These are phyloP conservation scores for Hortiboletus rubellus DNA, from an alignment of 1,284 basidiomycete species.

Conservation along the genomic window DNA sequence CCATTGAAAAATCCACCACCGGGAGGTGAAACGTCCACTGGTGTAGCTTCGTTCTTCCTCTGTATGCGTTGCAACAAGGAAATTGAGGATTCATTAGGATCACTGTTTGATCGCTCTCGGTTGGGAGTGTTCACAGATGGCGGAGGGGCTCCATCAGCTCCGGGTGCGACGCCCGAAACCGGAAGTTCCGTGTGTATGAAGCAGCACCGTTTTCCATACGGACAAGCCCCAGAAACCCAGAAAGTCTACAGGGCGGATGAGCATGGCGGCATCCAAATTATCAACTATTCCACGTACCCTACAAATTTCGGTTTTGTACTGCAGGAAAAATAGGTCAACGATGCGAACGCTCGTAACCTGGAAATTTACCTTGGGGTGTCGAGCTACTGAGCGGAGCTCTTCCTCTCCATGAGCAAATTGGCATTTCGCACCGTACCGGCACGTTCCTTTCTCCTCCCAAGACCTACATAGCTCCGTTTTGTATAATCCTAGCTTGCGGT, in stretches of 20 bases:
- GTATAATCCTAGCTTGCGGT: slow-evolving; percentile 84
- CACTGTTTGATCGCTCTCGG: slow-evolving; percentile 77
- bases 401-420: slow-evolving; percentile 91
- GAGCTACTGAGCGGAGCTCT: slow-evolving; percentile 75
- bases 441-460: slow-evolving; percentile 92
- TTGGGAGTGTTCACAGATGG: slow-evolving; percentile 52
- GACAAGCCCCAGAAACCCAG: slow-evolving; percentile 88
- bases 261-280: slow-evolving; percentile 8
- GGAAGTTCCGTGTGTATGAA: slow-evolving; percentile 88
- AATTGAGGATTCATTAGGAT: slow-evolving; percentile 67
- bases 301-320: slow-evolving; percentile 94
- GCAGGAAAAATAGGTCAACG: slow-evolving; percentile 17
- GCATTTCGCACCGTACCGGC: slow-evolving; percentile 83
- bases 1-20: slow-evolving; percentile 48
- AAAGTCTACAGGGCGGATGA: slow-evolving; percentile 60
- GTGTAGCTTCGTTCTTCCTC: slow-evolving; percentile 56
- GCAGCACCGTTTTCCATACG: slow-evolving; percentile 87
- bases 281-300: slow-evolving; percentile 52
- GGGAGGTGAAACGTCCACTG: slow-evolving; percentile 46
- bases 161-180: slow-evolving; percentile 52
- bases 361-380: slow-evolving; percentile 78
- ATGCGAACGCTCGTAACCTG: neutral
- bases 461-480: slow-evolving; percentile 91
- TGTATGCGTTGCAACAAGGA: slow-evolving; percentile 76
- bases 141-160: slow-evolving; percentile 48